Base-by-base conservation (phyloP, 2,329 filamentous ascomycete species). In the Colletotrichum camelliae region DNA sequence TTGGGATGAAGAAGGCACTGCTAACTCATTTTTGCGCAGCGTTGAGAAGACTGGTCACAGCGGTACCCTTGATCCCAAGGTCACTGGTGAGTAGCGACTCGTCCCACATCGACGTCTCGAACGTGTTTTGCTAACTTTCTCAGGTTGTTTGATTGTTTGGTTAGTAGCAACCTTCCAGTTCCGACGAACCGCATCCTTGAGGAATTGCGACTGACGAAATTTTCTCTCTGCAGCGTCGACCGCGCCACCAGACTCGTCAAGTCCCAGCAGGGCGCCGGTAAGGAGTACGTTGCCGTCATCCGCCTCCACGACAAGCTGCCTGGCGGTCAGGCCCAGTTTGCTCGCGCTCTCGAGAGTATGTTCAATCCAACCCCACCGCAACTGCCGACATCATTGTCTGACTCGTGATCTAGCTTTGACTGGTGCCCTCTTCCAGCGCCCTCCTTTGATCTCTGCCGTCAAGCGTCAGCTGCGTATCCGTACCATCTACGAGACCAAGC, bases 391-490 rank as follows among this genome's bases (percentile, higher is more conserved):
- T 15, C n/a, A 68, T 76, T 35, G n/a, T 52, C 70, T 76, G 65
- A 77, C 73, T 48, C 33, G 58, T 33, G 12, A 52, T 70, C 13
- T 39, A 77, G 77, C 95, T 71, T 91, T 99, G 83, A 98, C 96
- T 70, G 97, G 97, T 87, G 96, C 97, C 76, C 93, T 98, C 67
- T 98, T 98, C 93, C 96, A 98, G 88, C 95, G 97, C 73, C 97
- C 97, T 55, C 97, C 97, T 79, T 89, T 99, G 86, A 99, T 99
- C 84, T 98, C 96, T 33, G 97, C 97, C 83, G 97, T 99, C 86
- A 99, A 99, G 94, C 94, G 97, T 82, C 96, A 98, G 89, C 92
- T 99, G 77, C 96, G 97, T 91, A 98, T 99, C 87, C 93, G 97
- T 87, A 98, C 96, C 78, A 98, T 99, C 81, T 94, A 98, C 89